These are phyloP conservation scores for Aspergillus nomiae DNA, from an alignment of 2,329 filamentous ascomycete genomes.

Conservation along the genomic window DNA sequence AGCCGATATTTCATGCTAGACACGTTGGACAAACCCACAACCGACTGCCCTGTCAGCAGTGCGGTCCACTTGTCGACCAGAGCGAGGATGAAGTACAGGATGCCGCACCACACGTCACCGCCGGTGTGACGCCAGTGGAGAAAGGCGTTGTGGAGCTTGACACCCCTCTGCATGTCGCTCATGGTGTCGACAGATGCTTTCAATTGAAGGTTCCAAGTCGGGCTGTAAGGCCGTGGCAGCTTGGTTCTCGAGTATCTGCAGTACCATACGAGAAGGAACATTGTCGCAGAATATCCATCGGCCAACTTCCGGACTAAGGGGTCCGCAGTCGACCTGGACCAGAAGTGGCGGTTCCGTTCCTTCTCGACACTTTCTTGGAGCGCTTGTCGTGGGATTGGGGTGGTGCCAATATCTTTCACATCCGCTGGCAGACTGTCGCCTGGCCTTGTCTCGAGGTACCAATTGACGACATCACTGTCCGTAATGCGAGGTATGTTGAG, in stretches of 20 bases:
- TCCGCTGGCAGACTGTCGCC: constrained; percentile 25
- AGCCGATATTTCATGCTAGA: constrained; percentile 44
- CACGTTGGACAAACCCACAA: constrained; percentile 42
- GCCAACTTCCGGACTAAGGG: constrained; percentile 52
- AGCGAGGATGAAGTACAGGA: constrained; percentile 58
- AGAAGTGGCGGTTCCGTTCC: constrained; percentile 46
- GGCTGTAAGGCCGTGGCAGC: constrained; percentile 56
- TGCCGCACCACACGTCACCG: constrained; percentile 56
- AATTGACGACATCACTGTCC: constrained; percentile 41
- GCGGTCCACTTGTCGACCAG: constrained; percentile 59
- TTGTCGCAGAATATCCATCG: constrained; percentile 54
- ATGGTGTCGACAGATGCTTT: constrained; percentile 58
- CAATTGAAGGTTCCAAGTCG: constrained; percentile 59
- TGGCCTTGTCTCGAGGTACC: constrained; percentile 38
- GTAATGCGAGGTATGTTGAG: constrained; percentile 42
- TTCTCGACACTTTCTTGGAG: constrained; percentile 47
- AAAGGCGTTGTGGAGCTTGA: constrained; percentile 59
- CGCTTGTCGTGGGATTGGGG: constrained; percentile 39
- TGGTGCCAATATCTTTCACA: constrained; percentile 9
- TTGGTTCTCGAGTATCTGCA: constrained; percentile 51
- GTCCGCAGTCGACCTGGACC: constrained; percentile 47
- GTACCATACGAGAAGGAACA: constrained; percentile 59
- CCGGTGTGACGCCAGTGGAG: constrained; percentile 61
- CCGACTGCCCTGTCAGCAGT: constrained; percentile 47
- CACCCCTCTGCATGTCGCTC: constrained; percentile 56